These are phyloP conservation scores for Triticum dicoccoides DNA, from an alignment of 176 grass and related monocot genomes.

Conservation along the genomic window DNA sequence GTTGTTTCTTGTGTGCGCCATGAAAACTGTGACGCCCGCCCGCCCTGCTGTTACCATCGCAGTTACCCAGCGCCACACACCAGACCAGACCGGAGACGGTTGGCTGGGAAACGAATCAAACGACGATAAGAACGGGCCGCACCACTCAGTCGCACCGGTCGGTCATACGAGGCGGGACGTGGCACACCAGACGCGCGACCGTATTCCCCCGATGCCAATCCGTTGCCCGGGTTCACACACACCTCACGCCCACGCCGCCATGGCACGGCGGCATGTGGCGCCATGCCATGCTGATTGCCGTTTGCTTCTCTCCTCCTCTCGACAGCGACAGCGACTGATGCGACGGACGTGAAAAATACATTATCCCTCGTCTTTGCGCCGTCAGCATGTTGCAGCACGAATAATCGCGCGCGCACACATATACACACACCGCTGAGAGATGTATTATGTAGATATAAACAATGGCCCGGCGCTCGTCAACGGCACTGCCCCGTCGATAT, in stretches of 20 bases:
- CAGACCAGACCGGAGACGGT: not conserved
- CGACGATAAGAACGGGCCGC: not conserved
- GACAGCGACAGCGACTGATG: constrained; percentile 23
- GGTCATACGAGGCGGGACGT: not conserved
- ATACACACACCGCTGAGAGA: not conserved
- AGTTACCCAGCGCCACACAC: not conserved
- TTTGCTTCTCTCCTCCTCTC: not conserved
- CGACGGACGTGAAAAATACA: not conserved
- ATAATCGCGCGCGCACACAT: not conserved
- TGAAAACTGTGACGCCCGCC: not conserved
- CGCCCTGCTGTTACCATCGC: not conserved
- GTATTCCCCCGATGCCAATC: constrained; percentile 16
- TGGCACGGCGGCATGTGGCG: not conserved
- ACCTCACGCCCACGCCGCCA: not conserved
- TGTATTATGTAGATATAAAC: no score
- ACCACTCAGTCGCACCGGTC: no score
- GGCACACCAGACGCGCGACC: constrained; percentile 5
- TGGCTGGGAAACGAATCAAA: not conserved
- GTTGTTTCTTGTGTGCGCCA: not conserved
- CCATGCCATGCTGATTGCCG: not conserved
- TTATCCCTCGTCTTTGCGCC: not conserved
- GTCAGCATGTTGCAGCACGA: constrained; percentile 19
- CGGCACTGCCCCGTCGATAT: not conserved
- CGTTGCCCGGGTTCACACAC: constrained; percentile 30
- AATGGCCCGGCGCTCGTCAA: not conserved